These are phyloP conservation scores for Metschnikowia aberdeeniae DNA, from an alignment of 805 yeast genomes.

Conservation along the genomic window DNA sequence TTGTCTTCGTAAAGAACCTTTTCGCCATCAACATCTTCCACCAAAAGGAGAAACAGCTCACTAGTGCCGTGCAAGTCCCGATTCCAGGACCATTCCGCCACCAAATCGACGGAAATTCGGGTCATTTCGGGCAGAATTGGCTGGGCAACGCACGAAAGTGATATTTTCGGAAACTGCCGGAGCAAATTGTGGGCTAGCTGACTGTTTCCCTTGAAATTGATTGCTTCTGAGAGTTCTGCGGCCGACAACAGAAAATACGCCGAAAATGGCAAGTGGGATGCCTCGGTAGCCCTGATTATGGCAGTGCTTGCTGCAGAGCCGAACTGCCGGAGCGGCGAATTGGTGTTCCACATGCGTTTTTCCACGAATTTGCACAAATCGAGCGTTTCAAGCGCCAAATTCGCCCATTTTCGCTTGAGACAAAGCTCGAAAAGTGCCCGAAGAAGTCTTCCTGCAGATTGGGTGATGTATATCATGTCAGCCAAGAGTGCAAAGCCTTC, in stretches of 20 bases:
- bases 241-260: conserved; percentile 68
- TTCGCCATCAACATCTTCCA: conserved; percentile 85
- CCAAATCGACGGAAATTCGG: conserved; percentile 59
- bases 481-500: conserved; percentile 90
- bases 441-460: conserved; percentile 84
- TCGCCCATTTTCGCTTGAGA: conserved; percentile 66
- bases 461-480: conserved; percentile 90
- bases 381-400: conserved; percentile 51
- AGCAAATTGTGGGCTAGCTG: conserved; percentile 54
- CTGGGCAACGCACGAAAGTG: conserved; percentile 57
- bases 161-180: conserved; percentile 67
- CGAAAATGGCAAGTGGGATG: conserved; percentile 78
- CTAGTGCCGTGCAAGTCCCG: conserved; percentile 52
- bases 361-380: conserved; percentile 79
- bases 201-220: conserved; percentile 68
- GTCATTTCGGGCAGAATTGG: conserved; percentile 74
- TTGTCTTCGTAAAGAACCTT: conserved; percentile 56
- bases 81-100: conserved; percentile 82
- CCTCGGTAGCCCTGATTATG: conserved; percentile 69
- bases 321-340: conserved; percentile 84
- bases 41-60: conserved; percentile 65
- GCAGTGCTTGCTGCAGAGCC: conserved; percentile 61
- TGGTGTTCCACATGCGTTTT: conserved; percentile 75
- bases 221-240: conserved; percentile 77
- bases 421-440: conserved; percentile 83